Base-by-base conservation (phyloP, 106 monocot species). In the Vanilla planifolia region DNA sequence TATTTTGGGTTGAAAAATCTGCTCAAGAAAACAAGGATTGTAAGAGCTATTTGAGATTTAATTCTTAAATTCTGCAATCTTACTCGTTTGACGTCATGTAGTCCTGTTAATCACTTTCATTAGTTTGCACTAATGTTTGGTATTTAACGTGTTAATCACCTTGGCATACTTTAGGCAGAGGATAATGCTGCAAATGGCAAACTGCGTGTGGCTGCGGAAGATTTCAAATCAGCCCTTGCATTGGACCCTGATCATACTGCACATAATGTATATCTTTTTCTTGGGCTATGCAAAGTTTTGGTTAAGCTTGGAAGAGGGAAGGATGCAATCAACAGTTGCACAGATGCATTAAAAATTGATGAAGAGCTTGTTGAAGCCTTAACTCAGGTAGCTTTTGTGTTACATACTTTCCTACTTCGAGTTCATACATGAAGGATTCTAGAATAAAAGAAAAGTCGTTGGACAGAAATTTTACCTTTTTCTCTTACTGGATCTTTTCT, bases 1-100 rank as follows among this genome's bases (percentile, higher is more conserved):
- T 96, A 96, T 75, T 95, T 95, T 81, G 95, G 80, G 29, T 84
- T 95, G 59, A 95, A 95, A 90, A 95, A 84, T 67, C 74, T 95
- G 22, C 61, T 90, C 16, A 95, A 90, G 71, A 95, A 95, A 64
- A 86, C 86, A 8, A 95, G 90, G 73, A 79, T 67, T 62, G 95
- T 95, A 77, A 70, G 85, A 43, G 20, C 44, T 24, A 20, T 39
- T 24, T 51, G 23, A 43, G 20, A 57, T 5, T 27, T 39, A 9
- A 1, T 5, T 50, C 30, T 53, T 6, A 10, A n/a, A 32, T 53
- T n/a, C 32, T 53, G 15, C 14, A 2, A 48, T 48, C 48, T 1
- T 48, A 25, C n/a, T 53, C 1, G 29, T 32, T n/a, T 15, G 28
- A 53, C 11, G 28, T 51, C 51, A 8, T 51, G 6, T 24, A 51